Evolutionary conservation across 2,329 filamentous ascomycete species (phyloP).

Genomic region (Microsporum canis): DNA sequence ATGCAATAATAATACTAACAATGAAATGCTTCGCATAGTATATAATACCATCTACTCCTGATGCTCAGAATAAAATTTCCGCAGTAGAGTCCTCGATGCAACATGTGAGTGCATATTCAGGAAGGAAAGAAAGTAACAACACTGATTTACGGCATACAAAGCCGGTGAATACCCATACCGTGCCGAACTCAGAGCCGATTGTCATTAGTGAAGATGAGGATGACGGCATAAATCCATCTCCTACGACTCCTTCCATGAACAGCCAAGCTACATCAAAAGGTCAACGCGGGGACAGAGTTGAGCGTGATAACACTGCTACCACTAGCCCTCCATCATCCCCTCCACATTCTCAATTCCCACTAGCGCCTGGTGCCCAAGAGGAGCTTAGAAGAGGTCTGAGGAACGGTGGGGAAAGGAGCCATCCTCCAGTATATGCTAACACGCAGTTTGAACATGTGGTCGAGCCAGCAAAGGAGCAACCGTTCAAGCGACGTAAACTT

Average conservation of each 20-base stretch:
- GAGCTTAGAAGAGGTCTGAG: background rate
- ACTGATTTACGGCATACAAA: background rate
- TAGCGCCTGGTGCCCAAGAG: background rate
- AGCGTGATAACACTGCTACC: background rate
- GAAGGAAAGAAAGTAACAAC: background rate
- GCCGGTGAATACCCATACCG: background rate
- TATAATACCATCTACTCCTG: background rate
- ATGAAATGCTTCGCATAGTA: background rate
- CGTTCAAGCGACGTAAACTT: constrained; percentile 21
- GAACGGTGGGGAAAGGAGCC: background rate
- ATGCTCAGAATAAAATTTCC: background rate
- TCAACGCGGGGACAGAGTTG: background rate
- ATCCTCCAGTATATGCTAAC: background rate
- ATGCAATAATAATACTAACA: background rate
- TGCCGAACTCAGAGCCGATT: background rate
- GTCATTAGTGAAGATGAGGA: constrained; percentile 1
- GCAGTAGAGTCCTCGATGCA: background rate
- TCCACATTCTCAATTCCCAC: background rate
- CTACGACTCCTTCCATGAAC: background rate
- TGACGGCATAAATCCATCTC: background rate
- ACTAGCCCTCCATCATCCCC: constrained; percentile 3
- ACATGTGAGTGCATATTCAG: background rate
- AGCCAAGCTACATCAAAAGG: background rate
- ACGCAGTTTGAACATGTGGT: background rate
- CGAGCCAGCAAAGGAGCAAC: background rate